A percentile compares a stretch with the other conserved stretches of the same genome.
phyloP scores from a whole-genome alignment of 1,139 yeast genomes.

The Pichia sp. region DNA sequence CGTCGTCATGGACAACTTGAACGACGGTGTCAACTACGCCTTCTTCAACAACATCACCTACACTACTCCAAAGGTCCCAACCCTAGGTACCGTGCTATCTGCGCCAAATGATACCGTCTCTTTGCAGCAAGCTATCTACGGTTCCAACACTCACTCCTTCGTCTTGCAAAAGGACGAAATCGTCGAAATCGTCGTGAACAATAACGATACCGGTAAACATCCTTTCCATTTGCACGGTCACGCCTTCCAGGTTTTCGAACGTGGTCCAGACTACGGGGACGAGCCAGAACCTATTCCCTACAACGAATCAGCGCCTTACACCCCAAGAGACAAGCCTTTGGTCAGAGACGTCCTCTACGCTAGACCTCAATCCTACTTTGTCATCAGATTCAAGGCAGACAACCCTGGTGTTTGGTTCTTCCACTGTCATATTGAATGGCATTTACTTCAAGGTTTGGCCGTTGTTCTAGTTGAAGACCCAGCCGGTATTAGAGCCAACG shows the following conservation, averaged over 20 bases:
- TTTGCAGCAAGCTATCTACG: slow-evolving; percentile 61
- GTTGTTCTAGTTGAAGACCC: slow-evolving; percentile 51
- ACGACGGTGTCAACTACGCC: slow-evolving; percentile 83
- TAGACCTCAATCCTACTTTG: slow-evolving; percentile 52
- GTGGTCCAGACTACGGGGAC: slow-evolving; percentile 43
- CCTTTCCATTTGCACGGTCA: slow-evolving; percentile 96
- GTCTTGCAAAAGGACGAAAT: slow-evolving; percentile 66
- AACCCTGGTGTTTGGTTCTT: slow-evolving; percentile 63
- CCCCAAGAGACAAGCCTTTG: slow-evolving; percentile 52
- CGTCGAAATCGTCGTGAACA: slow-evolving; percentile 69
- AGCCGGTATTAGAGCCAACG: slow-evolving; percentile 47
- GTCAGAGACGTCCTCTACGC: slow-evolving; percentile 49
- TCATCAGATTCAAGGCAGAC: slow-evolving; percentile 51
- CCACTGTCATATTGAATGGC: slow-evolving; percentile 68
- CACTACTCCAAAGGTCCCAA: slow-evolving; percentile 75
- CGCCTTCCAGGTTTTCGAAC: slow-evolving; percentile 63
- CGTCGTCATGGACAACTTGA: slow-evolving; percentile 74
- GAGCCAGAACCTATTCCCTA: slow-evolving; percentile 46
- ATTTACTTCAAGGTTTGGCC: slow-evolving; percentile 58
- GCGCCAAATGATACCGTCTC: slow-evolving; percentile 51
- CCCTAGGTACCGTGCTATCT: slow-evolving; percentile 67
- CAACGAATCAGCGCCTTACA: slow-evolving; percentile 45
- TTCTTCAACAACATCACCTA: slow-evolving; percentile 83
- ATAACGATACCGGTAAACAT: slow-evolving; percentile 77
- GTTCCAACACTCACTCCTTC: slow-evolving; percentile 70